These are phyloP conservation scores for Daldinia concentrica DNA, from an alignment of 495 filamentous ascomycete species.

Conservation along the genomic window DNA sequence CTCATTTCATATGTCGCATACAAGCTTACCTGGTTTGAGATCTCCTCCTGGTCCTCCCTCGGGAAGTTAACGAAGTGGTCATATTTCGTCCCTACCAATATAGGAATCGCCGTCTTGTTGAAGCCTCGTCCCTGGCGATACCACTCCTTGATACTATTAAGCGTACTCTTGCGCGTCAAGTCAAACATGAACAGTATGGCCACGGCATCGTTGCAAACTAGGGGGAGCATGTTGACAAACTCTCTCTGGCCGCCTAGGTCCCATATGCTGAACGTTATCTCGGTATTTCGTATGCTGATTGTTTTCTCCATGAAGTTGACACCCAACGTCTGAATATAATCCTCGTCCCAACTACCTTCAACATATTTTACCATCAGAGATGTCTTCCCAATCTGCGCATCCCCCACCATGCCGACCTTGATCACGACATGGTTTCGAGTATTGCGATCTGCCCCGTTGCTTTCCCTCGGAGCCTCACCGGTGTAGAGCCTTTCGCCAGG, in stretches of 20 bases:
- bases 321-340: constrained; percentile 98
- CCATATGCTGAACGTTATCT: constrained; percentile 99
- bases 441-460: constrained; percentile 53
- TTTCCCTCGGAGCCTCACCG: constrained; percentile 50
- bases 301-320: constrained; percentile 99
- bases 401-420: constrained; percentile 99
- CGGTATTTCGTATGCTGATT: constrained; percentile 98
- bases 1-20: not conserved
- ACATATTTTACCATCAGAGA: constrained; percentile 99
- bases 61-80: constrained; percentile 99
- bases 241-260: constrained; percentile 97
- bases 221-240: constrained; percentile 98
- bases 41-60: constrained; percentile 96
- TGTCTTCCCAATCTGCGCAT: constrained; percentile 98
- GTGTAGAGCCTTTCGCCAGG: constrained; percentile 39
- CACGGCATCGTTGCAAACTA: constrained; percentile 98
- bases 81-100: constrained; percentile 96
- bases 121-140: constrained; percentile 97
- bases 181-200: constrained; percentile 99
- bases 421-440: constrained; percentile 92
- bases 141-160: constrained; percentile 99
- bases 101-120: constrained; percentile 99
- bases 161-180: constrained; percentile 93
- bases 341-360: constrained; percentile 98
- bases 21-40: constrained; percentile 81